Evolutionary conservation across 176 grass and related monocot genomes (phyloP), one percentile per base, ranked within the genome.

Genomic region (Triticum monococcum): DNA sequence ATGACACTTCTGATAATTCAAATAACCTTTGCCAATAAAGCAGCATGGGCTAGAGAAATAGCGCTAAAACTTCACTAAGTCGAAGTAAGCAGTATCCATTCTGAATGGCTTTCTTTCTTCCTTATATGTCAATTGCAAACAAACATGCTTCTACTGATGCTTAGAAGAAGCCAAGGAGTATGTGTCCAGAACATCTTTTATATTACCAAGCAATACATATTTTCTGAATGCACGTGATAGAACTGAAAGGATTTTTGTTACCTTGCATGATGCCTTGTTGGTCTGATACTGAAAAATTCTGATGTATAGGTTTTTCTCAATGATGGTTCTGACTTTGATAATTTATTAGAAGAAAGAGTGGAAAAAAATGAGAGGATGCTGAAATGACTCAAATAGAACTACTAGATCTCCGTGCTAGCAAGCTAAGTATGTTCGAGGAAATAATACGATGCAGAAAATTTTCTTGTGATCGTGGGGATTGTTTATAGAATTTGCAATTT

Each of bases 81-180:
- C 79, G 60, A 98, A 98, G 88, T 87, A 96, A 28, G 89, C 10
- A 1, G 80, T 91, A 71, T 94, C 90, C 12, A 96, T 98, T 92
- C 77, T 98, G 16, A 98, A 96, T 80, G 94, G 97, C 10, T 90
- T 98, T 75, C 33, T 96, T 66, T 92, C 97, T 79, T 96, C 92
- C 70, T 90, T 92, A 88, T 90, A 98, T 96, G 80, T 93, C 36
- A 98, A 98, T 79, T 98, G 90, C 84, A 98, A 96, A 86, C 94
- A 98, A 88, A 84, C 94, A 32, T 76, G 87, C 52, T 98, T 98
- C 84, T 83, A 75, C 64, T 86, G 89, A 54, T 91, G 97, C 80
- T 91, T 98, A 90, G 97, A 98, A 87, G 97, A 98, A 89, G 94
- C 94, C 30, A 98, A 94, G 89, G 86, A 92, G 97, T 98, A 94